Percentiles rank a stretch among this genome's conserved stretches.
Evolutionary conservation across 1,139 yeast species (phyloP).

Genomic region (Magnusiomyces suaveolens): DNA sequence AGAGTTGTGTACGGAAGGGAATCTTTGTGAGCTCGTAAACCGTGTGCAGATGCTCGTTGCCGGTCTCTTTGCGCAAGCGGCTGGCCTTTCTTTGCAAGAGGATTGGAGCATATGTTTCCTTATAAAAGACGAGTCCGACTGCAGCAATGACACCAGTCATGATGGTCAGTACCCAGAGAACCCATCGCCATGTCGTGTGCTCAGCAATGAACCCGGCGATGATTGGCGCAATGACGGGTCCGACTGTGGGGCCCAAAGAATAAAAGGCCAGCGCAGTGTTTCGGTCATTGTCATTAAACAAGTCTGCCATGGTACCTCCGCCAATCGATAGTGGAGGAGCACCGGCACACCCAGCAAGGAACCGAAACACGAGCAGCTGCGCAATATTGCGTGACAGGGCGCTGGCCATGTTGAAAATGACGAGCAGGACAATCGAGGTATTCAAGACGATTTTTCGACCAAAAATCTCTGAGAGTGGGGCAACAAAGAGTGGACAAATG

Average conservation of each 20-base stretch:
- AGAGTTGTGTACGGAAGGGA: conserved; percentile 19
- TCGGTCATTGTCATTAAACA: conserved; percentile 47
- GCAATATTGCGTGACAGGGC: conserved; percentile 58
- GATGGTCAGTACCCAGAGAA: conserved; percentile 55
- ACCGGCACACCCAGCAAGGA: conserved; percentile 58
- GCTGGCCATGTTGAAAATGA: conserved; percentile 54
- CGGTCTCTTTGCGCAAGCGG: conserved; percentile 49
- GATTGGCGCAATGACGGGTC: conserved; percentile 67
- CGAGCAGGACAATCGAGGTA: conserved; percentile 47
- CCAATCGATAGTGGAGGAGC: conserved; percentile 65
- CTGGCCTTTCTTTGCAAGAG: conserved; percentile 50
- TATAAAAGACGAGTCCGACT: conserved; percentile 38
- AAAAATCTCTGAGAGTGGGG: conserved; percentile 65
- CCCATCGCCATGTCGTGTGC: conserved; percentile 48
- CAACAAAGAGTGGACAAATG: conserved; percentile 58
- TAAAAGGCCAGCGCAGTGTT: conserved; percentile 64
- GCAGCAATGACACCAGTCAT: conserved; percentile 51
- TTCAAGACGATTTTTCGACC: conserved; percentile 61
- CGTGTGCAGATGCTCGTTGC: conserved; percentile 48
- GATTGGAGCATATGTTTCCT: conserved; percentile 67
- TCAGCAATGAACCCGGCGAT: conserved; percentile 57
- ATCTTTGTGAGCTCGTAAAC: conserved; percentile 40
- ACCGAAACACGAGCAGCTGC: conserved; percentile 54
- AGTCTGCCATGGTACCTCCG: conserved; percentile 67
- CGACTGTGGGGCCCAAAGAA: conserved; percentile 64